Conservation (phyloP, 192 early-diverging fungal species). For the Cladochytrium replicatum region DNA sequence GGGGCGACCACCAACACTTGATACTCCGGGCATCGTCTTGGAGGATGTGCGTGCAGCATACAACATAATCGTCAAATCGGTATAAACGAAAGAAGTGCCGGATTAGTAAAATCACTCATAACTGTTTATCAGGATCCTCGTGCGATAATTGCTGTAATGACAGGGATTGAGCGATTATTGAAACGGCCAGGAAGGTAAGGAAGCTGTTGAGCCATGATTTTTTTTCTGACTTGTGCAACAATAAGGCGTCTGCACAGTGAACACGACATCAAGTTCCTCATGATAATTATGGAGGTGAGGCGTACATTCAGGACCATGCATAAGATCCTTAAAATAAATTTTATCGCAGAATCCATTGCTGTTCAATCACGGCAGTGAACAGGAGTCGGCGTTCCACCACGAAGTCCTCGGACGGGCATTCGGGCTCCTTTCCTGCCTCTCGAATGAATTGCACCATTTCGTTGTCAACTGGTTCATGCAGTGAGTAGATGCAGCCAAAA, state of each 20-base stretch:
- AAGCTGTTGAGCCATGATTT: not conserved
- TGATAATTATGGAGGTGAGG: slow-evolving; percentile 80
- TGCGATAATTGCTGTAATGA: slow-evolving; percentile 25
- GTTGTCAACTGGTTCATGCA: slow-evolving; percentile 69
- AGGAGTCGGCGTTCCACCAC: slow-evolving; percentile 77
- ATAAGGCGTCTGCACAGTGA: slow-evolving; percentile 15
- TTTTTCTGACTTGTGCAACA: not conserved
- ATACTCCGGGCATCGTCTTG: slow-evolving; percentile 20
- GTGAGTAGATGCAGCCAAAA: not conserved
- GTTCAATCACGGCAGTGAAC: slow-evolving; percentile 57
- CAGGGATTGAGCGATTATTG: slow-evolving; percentile 24
- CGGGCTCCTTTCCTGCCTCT: slow-evolving; percentile 71
- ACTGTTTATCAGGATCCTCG: not conserved
- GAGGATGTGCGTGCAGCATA: slow-evolving; percentile 21
- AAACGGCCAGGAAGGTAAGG: slow-evolving; percentile 31
- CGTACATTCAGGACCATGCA: slow-evolving; percentile 2
- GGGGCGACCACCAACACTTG: slow-evolving; percentile 12
- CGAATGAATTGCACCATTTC: slow-evolving; percentile 76
- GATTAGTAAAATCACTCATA: too few relatives aligned
- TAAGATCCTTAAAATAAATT: not conserved
- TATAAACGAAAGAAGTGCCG: slow-evolving; percentile 8
- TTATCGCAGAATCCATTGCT: slow-evolving; percentile 65
- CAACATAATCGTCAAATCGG: slow-evolving; percentile 16
- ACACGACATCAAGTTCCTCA: slow-evolving; percentile 68
- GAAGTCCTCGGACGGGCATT: slow-evolving; percentile 71